Evolutionary conservation across 75 land plant species (phyloP).

Genomic region (Pinus taeda): DNA sequence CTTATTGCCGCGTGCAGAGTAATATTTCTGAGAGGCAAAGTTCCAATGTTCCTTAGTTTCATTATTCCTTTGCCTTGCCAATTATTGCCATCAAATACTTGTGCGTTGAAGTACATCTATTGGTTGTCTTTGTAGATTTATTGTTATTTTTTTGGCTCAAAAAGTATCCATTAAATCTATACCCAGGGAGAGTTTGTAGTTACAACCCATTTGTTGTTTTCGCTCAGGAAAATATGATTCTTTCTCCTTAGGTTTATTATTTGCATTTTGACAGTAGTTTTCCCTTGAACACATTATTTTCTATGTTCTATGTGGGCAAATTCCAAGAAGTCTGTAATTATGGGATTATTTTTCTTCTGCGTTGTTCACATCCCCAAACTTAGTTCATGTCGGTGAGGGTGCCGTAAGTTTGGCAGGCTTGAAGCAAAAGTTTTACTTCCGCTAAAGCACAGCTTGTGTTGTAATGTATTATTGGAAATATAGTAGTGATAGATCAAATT

Average conservation of each 20-base stretch:
- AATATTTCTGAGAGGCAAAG: slow-evolving; percentile 10
- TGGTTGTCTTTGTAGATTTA: slow-evolving; percentile 5
- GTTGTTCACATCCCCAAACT: not conserved
- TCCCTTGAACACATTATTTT: not conserved
- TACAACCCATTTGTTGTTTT: slow-evolving; percentile 1
- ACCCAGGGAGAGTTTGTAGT: not conserved
- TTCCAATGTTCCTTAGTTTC: not conserved
- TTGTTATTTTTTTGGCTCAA: not conserved
- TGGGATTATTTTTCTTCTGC: slow-evolving; percentile 7
- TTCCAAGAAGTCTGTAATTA: not conserved
- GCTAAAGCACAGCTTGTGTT: slow-evolving; percentile 10
- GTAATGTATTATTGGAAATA: slow-evolving; percentile 2
- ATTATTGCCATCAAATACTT: slow-evolving; percentile 2
- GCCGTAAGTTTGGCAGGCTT: slow-evolving; percentile 5
- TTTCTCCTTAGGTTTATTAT: not conserved
- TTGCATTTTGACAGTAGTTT: not conserved
- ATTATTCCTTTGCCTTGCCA: not conserved
- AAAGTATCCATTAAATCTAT: slow-evolving; percentile 1
- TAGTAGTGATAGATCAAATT: slow-evolving; percentile 2
- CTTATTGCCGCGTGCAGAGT: slow-evolving; percentile 29
- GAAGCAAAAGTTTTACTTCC: slow-evolving; percentile 8
- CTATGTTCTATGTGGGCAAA: slow-evolving; percentile 7
- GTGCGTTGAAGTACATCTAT: slow-evolving; percentile 1
- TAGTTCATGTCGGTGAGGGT: slow-evolving; percentile 8
- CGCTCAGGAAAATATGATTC: slow-evolving; percentile 1